Base-by-base conservation (phyloP, 805 yeast species). In the Candida fluviatilis region DNA sequence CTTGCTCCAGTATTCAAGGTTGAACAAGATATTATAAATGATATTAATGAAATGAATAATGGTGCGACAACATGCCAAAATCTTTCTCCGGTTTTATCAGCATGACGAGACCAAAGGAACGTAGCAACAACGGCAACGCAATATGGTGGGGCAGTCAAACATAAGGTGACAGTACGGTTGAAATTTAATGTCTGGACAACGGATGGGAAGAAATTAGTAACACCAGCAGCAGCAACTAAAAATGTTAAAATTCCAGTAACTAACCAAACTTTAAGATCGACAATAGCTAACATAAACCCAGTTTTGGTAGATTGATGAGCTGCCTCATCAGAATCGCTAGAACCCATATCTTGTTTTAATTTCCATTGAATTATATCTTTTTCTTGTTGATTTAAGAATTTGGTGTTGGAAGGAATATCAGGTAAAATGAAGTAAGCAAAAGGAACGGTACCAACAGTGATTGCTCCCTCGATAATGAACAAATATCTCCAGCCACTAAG, bases 131-230 rank as follows among this genome's bases (percentile, higher is more conserved):
- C 79, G 0, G 80, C 78, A 37, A 75, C 47, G 33, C 72, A 52
- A 51, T 76, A 78, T 8, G 82, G 82, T 17, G 82, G 83, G 16
- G 76, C 81, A 6, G 83, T 76, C 39, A 79, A 62, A 45, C 76
- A 72, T 35, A 77, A 64, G 3, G 83, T 76, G 33, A 71, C 63
- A 27, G 75, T 64, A 34, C 67, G 61, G 49, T 57, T 54, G 47
- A 75, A 80, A 31, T 76, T 70, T 43, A 80, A 63, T 11, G 83
- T 76, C 40, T 65, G 51, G 13, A 80, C 82, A 18, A 80, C 76
- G 1, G 82, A 67, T 18, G 84, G 84, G 64, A 76, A 78, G 52
- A 75, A 77, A 51, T 76, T 72, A 14, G 80, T 74, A 34, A 76
- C 80, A 53, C 82, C 81, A 46, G 78, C 73, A 28, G 82, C 80